phyloP scores from a whole-genome alignment of 129 eudicot species.

The Tagetes patula region DNA sequence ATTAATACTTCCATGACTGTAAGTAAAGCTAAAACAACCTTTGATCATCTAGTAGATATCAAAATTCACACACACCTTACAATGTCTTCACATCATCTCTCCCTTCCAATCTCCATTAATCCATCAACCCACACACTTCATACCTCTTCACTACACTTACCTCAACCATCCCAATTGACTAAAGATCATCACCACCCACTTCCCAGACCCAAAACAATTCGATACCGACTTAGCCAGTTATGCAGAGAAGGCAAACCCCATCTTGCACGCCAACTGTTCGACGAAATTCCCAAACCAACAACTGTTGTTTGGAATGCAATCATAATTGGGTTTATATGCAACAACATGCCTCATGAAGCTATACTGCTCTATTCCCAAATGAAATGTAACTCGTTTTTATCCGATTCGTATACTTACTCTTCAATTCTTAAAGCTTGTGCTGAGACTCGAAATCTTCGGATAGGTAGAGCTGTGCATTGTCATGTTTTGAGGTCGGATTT shows the following conservation, averaged over 20 bases:
- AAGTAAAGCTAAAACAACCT: conserved; percentile 15
- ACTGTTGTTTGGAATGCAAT: conserved; percentile 94
- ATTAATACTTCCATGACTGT: conserved; percentile 13
- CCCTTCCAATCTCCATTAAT: conserved; percentile 26
- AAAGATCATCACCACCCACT: conserved; percentile 28
- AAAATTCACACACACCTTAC: conserved; percentile 22
- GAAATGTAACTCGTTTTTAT: conserved; percentile 33
- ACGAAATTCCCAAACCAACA: conserved; percentile 78
- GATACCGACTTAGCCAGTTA: conserved; percentile 67
- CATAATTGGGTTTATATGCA: conserved; percentile 77
- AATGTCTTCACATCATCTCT: conserved; percentile 30
- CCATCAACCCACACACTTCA: conserved; percentile 23
- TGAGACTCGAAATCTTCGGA: conserved; percentile 38
- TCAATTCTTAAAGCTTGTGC: conserved; percentile 86
- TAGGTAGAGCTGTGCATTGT: conserved; percentile 83
- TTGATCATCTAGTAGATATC: conserved; percentile 9
- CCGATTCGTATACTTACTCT: conserved; percentile 75
- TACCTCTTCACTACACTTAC: conserved; percentile 24
- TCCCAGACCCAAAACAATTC: conserved; percentile 47
- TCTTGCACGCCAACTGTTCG: conserved; percentile 88
- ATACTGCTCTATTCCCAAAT: conserved; percentile 48
- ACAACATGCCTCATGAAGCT: conserved; percentile 73
- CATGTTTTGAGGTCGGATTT: conserved; percentile 53
- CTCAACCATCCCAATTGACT: conserved; percentile 24
- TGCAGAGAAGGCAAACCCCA: conserved; percentile 68